Evolutionary conservation across 1,284 basidiomycete species (phyloP).

Genomic region (Takashimella tepidaria): DNA sequence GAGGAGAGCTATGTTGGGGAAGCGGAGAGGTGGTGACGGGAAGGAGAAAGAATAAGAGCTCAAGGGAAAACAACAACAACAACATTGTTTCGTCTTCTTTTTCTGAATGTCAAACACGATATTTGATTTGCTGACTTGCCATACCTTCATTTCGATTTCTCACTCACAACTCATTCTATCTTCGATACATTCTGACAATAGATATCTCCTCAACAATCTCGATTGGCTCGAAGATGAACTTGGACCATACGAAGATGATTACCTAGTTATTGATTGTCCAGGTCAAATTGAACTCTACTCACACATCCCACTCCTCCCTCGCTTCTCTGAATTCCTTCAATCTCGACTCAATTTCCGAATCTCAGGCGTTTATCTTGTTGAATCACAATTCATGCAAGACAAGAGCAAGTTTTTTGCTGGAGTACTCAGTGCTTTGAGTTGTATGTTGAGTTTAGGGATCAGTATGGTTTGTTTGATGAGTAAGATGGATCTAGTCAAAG

Average conservation of each 20-base stretch:
- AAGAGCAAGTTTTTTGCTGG: slow-evolving; percentile 98
- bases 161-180: too few species aligned
- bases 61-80: too few species aligned
- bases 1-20: background rate
- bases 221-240: slow-evolving; percentile 99
- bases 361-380: slow-evolving; percentile 84
- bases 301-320: slow-evolving; percentile 92
- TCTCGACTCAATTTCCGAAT: slow-evolving; percentile 66
- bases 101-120: too few species aligned
- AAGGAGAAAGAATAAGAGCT: too few species aligned
- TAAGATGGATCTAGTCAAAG: slow-evolving; percentile 96
- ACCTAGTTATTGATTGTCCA: slow-evolving; percentile 96
- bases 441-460: slow-evolving; percentile 96
- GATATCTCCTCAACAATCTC: slow-evolving; percentile 93
- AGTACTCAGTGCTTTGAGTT: slow-evolving; percentile 96
- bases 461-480: slow-evolving; percentile 98
- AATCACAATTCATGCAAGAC: slow-evolving; percentile 99
- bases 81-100: too few species aligned
- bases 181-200: too few species aligned
- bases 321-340: slow-evolving; percentile 62
- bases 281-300: slow-evolving; percentile 99
- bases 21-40: background rate
- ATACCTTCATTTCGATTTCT: too few species aligned
- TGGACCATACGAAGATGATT: slow-evolving; percentile 92
- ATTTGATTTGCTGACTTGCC: too few species aligned